Base-by-base conservation (phyloP, 1,139 yeast genomes). In the Kluyveromyces marxianus region DNA sequence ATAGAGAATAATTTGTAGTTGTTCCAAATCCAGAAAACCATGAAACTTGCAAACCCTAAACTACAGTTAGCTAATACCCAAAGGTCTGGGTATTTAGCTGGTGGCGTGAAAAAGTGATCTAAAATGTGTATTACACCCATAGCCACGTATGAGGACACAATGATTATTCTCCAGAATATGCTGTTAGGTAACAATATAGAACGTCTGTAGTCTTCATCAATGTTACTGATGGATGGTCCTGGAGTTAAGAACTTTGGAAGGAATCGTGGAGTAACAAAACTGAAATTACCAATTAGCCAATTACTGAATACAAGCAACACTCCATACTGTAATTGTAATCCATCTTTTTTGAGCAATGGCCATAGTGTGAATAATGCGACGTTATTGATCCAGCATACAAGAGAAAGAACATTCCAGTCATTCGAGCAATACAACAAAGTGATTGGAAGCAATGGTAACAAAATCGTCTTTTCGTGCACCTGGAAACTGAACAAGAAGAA, bases 401-500 rank as follows among this genome's bases (percentile, higher is more conserved):
- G 77, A 2, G 94, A 79, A 24, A 82, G 74, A 14, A 78, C 76
- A 47, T 77, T 71, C 37, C 79, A 71, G 50, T 80, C 79, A 39
- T 79, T 76, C 37, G 75, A 67, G 25, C 85, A 74, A 48, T 79
- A 74, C 24, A 88, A 65, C 45, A 92, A 69, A 0, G 94, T 79
- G 3, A 88, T 78, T 3, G 98, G 98, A 56, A 92, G 65, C 50
- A 94, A 71, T 0, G 98, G 97, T 2, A 94, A 75, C 48, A 94
- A 69, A 4, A 94, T 90, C 0, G 89, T 81, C 68, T 92, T 87
- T 63, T 92, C 98, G 63, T 94, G 98, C 3, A 92, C 98, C 63
- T 92, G 97, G 69, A 88, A 94, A 27, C 96, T 84, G 61, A 92
- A 92, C 42, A 94, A 70, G 62, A 75, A 94, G 62, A 92, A 94